Percentiles rank a stretch among this genome's conserved stretches.
phyloP scores from a whole-genome alignment of 2,329 filamentous ascomycete genomes.

The Dissoconium aciculare region DNA sequence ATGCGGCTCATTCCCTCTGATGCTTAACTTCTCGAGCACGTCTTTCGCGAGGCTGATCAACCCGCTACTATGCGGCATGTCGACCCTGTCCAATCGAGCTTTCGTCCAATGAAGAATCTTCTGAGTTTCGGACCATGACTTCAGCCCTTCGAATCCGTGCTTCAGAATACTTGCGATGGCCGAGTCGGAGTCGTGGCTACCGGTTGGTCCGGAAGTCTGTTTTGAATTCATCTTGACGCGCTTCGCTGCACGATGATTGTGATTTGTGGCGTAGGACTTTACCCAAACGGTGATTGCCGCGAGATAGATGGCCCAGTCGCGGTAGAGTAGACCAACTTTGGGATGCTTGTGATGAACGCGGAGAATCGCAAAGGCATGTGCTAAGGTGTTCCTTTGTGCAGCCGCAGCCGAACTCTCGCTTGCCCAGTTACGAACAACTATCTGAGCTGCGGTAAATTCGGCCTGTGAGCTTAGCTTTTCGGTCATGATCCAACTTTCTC shows the following conservation, averaged over 20 bases:
- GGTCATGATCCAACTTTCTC: conserved; percentile 32
- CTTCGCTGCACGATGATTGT: conserved; percentile 3
- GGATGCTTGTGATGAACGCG: conserved; percentile 10
- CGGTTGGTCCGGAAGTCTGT: no score
- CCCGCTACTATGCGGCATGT: conserved; percentile 15
- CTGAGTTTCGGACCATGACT: conserved; percentile 10
- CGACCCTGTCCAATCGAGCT: conserved; percentile 12
- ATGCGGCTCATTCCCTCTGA: conserved; percentile 15
- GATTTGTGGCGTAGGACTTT: conserved; percentile 8
- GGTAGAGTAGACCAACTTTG: conserved; percentile 14
- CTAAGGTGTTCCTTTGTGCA: conserved; percentile 6
- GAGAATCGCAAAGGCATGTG: conserved; percentile 16
- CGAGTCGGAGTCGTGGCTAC: conserved; percentile 14
- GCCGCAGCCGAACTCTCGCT: not conserved
- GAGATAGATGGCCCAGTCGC: conserved; percentile 19
- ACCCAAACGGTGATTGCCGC: conserved; percentile 20
- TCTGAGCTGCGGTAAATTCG: conserved; percentile 22
- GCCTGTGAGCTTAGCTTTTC: conserved; percentile 26
- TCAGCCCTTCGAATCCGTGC: not conserved
- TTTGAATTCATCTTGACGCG: not conserved
- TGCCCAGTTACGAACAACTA: conserved; percentile 25
- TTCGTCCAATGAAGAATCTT: conserved; percentile 16
- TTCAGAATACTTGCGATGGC: conserved; percentile 4
- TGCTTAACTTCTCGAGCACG: conserved; percentile 16
- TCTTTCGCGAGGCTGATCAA: conserved; percentile 15